A percentile compares a stretch with the other conserved stretches of the same genome.
Evolutionary conservation across 139 green algal species (phyloP).

Genomic region (Haematococcus lacustris): DNA sequence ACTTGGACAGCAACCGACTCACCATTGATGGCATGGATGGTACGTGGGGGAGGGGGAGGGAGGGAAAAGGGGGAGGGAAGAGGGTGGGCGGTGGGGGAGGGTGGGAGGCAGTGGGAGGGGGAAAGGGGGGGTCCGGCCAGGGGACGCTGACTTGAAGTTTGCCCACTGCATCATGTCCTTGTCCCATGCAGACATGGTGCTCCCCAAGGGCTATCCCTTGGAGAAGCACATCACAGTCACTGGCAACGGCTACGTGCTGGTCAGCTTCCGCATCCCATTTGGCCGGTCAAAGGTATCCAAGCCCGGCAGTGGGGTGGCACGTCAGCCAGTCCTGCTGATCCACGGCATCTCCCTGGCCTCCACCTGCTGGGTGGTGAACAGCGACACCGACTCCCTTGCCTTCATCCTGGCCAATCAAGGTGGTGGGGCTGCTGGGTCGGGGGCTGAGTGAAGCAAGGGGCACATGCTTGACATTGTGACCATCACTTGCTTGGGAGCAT

Average conservation of each 20-base stretch:
- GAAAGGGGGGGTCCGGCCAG: too few relatives aligned
- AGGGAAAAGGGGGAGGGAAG: too few relatives aligned
- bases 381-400: constrained; percentile 48
- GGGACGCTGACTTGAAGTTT: too few relatives aligned
- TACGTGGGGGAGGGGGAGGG: too few relatives aligned
- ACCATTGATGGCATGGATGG: too few relatives aligned
- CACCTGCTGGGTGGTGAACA: constrained; percentile 66
- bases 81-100: too few relatives aligned
- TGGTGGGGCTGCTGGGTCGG: too few relatives aligned
- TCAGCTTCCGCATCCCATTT: constrained; percentile 22
- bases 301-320: neutral
- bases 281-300: neutral
- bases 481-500: neutral
- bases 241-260: constrained; percentile 42
- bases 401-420: constrained; percentile 73
- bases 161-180: too few relatives aligned
- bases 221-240: constrained; percentile 50
- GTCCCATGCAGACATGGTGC: constrained; percentile 17
- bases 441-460: too few relatives aligned
- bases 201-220: constrained; percentile 46
- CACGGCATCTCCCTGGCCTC: constrained; percentile 70
- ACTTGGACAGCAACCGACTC: too few relatives aligned
- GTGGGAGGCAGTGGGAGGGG: too few relatives aligned
- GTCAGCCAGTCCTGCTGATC: constrained; percentile 58
- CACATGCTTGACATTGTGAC: neutral